Evolutionary conservation across 2,329 filamentous ascomycete species (phyloP).

Genomic region (Phyllosticta citriasiana): DNA sequence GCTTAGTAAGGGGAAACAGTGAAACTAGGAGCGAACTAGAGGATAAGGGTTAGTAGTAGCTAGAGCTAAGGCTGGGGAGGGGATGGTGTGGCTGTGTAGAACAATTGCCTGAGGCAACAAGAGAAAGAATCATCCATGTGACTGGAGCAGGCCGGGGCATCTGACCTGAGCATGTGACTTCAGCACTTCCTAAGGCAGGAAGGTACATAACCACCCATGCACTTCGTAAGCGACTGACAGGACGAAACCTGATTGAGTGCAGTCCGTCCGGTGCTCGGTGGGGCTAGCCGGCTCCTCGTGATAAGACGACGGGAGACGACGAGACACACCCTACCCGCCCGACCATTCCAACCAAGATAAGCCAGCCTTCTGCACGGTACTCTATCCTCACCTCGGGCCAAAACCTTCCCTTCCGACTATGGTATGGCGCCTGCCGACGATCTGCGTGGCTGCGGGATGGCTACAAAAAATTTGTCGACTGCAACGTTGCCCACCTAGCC

Average conservation of each 20-base stretch:
- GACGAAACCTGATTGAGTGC: no score
- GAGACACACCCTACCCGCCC: background rate
- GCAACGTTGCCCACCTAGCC: background rate
- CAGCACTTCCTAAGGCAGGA: no score
- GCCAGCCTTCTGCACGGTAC: background rate
- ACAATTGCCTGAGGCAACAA: no score
- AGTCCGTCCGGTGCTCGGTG: background rate
- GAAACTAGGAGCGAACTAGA: no score
- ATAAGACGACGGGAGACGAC: background rate
- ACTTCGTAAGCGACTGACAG: no score
- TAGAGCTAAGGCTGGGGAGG: no score
- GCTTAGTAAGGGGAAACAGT: background rate
- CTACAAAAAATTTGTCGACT: background rate
- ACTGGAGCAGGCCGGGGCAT: no score
- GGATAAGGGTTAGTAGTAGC: no score
- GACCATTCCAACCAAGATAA: background rate
- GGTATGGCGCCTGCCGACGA: background rate
- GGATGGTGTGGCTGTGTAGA: no score
- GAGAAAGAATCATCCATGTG: no score
- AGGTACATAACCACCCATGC: no score
- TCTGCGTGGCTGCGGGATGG: background rate
- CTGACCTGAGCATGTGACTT: no score
- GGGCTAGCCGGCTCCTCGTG: background rate
- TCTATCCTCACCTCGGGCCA: background rate
- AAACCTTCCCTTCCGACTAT: background rate